Evolutionary conservation across 2,329 filamentous ascomycete genomes (phyloP).

Genomic region (Zasmidium citrigriseum): DNA sequence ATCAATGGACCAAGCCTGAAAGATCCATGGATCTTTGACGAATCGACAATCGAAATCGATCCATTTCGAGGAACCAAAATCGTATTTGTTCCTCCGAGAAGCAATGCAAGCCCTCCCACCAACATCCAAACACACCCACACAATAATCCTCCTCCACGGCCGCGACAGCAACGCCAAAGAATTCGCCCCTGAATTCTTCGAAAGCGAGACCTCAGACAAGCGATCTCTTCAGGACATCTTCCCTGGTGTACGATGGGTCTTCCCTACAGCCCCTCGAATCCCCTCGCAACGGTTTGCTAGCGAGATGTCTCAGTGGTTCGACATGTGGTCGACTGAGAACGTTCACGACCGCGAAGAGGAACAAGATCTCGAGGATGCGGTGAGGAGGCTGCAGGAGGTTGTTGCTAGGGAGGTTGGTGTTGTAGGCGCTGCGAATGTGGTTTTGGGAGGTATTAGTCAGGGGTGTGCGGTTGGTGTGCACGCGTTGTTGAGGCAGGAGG

Average conservation of each 20-base stretch:
- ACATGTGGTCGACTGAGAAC: conserved; percentile 35
- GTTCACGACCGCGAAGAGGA: conserved; percentile 28
- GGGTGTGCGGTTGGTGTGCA: conserved; percentile 24
- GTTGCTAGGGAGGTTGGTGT: conserved; percentile 17
- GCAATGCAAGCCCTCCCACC: conserved; percentile 2
- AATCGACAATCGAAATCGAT: no score
- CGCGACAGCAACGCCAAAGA: conserved; percentile 43
- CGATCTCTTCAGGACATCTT: conserved; percentile 35
- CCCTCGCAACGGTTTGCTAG: conserved; percentile 28
- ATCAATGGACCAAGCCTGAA: no score
- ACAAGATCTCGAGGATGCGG: conserved; percentile 11
- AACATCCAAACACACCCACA: conserved; percentile 42
- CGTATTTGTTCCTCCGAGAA: no score
- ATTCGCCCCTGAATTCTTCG: conserved; percentile 46
- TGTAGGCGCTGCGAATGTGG: conserved; percentile 20
- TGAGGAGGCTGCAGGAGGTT: conserved; percentile 13
- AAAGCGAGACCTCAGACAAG: conserved; percentile 30
- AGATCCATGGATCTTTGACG: no score
- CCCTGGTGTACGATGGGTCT: conserved; percentile 40
- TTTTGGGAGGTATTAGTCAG: conserved; percentile 28
- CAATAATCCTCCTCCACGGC: conserved; percentile 51
- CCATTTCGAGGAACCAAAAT: no score
- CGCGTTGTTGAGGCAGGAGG: conserved; percentile 17
- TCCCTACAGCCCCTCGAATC: conserved; percentile 29
- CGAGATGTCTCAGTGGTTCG: conserved; percentile 42